phyloP scores from a whole-genome alignment of 495 filamentous ascomycete species.

The Tuber borchii region DNA sequence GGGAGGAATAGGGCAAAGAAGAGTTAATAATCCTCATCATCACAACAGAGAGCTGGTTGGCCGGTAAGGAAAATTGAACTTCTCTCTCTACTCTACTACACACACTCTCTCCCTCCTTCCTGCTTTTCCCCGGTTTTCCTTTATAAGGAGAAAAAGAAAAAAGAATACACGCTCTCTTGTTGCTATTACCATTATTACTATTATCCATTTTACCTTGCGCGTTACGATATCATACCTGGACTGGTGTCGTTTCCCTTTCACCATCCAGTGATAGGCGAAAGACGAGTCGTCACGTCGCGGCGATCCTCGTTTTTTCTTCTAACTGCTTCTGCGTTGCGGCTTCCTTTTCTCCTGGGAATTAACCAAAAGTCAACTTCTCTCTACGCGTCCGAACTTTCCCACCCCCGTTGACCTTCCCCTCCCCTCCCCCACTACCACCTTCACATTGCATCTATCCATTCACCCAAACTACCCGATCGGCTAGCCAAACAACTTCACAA shows the following conservation, averaged over 20 bases:
- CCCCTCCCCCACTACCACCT: slow-evolving; percentile 1
- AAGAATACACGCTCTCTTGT: background rate
- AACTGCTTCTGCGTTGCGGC: slow-evolving; percentile 1
- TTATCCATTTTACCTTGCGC: background rate
- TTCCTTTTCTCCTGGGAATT: slow-evolving; percentile 4
- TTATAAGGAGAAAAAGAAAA: background rate
- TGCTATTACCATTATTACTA: background rate
- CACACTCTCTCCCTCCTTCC: background rate
- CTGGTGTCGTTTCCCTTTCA: background rate
- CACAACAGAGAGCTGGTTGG: background rate
- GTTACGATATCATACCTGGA: background rate
- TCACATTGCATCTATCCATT: slow-evolving; percentile 15
- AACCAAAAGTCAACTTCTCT: background rate
- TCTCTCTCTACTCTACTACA: background rate
- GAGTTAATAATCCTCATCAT: slow-evolving; percentile 1
- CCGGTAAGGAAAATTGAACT: background rate
- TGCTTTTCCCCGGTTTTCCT: background rate
- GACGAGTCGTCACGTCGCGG: background rate
- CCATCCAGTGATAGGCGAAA: background rate
- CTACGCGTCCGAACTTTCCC: background rate
- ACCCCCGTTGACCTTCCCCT: background rate
- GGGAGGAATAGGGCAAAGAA: background rate
- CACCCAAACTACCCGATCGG: background rate
- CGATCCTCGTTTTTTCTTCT: background rate
- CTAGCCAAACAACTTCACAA: slow-evolving; percentile 11